phyloP scores from a whole-genome alignment of 1,139 yeast genomes.

The Geotrichum australiense region DNA sequence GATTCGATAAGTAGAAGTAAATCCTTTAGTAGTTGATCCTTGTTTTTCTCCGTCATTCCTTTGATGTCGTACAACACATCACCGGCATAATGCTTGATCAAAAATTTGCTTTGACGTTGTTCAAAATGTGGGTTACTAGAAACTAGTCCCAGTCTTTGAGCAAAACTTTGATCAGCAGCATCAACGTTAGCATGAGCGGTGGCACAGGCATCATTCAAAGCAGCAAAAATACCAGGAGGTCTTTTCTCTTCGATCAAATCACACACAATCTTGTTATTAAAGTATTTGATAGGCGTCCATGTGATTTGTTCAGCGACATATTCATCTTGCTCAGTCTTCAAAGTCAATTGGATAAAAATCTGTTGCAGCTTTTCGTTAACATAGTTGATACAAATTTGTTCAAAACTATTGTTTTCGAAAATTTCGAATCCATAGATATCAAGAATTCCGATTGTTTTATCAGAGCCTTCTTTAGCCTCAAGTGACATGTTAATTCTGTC shows the following conservation, averaged over 20 bases:
- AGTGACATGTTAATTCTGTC: conserved; percentile 78
- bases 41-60: conserved; percentile 95
- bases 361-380: conserved; percentile 97
- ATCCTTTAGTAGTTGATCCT: conserved; percentile 89
- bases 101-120: conserved; percentile 77
- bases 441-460: conserved; percentile 82
- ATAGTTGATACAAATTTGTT: conserved; percentile 93
- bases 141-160: conserved; percentile 84
- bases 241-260: conserved; percentile 90
- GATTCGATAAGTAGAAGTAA: conserved; percentile 70
- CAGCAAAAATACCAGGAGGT: conserved; percentile 97
- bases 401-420: conserved; percentile 93
- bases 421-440: conserved; percentile 99
- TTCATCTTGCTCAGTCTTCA: conserved; percentile 96
- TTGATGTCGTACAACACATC: conserved; percentile 89
- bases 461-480: conserved; percentile 43
- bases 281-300: conserved; percentile 97
- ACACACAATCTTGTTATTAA: conserved; percentile 94
- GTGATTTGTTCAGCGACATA: conserved; percentile 90
- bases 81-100: conserved; percentile 96
- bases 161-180: conserved; percentile 96
- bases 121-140: conserved; percentile 82
- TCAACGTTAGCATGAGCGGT: conserved; percentile 97
- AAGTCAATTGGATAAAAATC: conserved; percentile 88
- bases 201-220: conserved; percentile 93